Evolutionary conservation across 768 basidiomycete species (phyloP), one percentile per base, ranked within the genome.

Genomic region (Daedalea quercina): DNA sequence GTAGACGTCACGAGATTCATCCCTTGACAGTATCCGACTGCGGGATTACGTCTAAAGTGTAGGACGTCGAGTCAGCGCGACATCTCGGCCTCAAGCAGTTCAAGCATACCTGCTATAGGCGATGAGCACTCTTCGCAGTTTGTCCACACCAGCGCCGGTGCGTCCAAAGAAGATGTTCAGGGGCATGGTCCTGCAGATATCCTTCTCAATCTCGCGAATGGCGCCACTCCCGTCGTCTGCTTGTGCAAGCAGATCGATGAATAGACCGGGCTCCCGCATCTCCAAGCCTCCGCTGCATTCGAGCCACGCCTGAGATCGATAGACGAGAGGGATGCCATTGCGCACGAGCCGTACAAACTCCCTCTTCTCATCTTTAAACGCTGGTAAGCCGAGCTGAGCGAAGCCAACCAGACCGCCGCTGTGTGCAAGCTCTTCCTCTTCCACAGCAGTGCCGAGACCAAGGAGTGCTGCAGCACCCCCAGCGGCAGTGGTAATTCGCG

Each of bases 1-100:
- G 95, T 97, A 2, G 96, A 97, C 0, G 94, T 90, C 57, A 99
- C 83, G 53, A 97, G 82, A 67, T 96, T 94, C 90, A 94, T 94
- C 44, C 90, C 90, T 69, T 94, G 92, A 58, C 90, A 95, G 64
- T 96, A 97, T 0, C 96, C 96, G 6, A 98, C 91, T 0, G 80
- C 74, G 0, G 92, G 87, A 66, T 97, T 95, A 42, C 92, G 93
- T 49, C 94, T 94, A 57, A 8, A 55, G 3, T 52, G 1, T 22
- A n/a, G 24, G 25, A 24, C 53, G 50, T 35, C 47, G 26, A 46
- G 41, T n/a, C 9, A 47, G 8, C 19, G 11, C 11, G 7, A 33
- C 22, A 26, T 2, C 19, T 9, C 20, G 9, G 9, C 19, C 25
- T 13, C 9, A 19, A 35, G 20, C 12, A 49, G 15, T 6, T n/a